Evolutionary conservation across 805 yeast genomes (phyloP).

Genomic region (Candida stauntonica): DNA sequence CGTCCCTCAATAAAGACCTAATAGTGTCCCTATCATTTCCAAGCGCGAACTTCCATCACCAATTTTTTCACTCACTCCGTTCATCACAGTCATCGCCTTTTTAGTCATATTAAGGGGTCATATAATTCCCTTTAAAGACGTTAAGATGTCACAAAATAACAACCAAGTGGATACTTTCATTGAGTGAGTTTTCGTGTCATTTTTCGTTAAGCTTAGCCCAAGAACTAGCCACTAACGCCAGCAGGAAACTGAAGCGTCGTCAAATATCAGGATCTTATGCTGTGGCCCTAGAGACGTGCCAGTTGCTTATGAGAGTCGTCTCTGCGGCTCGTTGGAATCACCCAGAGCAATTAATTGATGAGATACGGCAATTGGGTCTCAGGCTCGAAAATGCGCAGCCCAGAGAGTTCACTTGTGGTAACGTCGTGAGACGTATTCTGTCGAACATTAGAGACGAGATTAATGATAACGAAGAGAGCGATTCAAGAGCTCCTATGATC

Average conservation of each 20-base stretch:
- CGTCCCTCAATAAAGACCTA: no score
- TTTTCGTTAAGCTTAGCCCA: neutral
- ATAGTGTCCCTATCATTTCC: no score
- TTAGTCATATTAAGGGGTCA: no score
- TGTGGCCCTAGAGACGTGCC: constrained; percentile 85
- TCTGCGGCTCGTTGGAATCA: constrained; percentile 87
- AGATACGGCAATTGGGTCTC: constrained; percentile 71
- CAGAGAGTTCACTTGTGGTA: constrained; percentile 82
- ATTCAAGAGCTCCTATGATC: constrained; percentile 47
- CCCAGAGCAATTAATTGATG: constrained; percentile 64
- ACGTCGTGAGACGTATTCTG: constrained; percentile 83
- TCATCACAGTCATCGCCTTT: no score
- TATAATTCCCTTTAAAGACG: no score
- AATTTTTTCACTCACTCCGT: no score
- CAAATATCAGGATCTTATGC: constrained; percentile 77
- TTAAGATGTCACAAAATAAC: constrained; percentile 14
- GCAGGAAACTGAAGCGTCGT: constrained; percentile 65
- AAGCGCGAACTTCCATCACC: no score
- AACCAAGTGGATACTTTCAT: constrained; percentile 40
- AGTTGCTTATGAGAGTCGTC: constrained; percentile 78
- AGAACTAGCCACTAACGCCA: neutral
- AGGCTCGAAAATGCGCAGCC: constrained; percentile 78
- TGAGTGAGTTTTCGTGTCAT: constrained; percentile 28
- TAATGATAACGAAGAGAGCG: constrained; percentile 39
- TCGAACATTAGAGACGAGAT: constrained; percentile 85